These are phyloP conservation scores for Alternaria postmessia DNA, from an alignment of 2,329 filamentous ascomycete genomes.

Conservation along the genomic window DNA sequence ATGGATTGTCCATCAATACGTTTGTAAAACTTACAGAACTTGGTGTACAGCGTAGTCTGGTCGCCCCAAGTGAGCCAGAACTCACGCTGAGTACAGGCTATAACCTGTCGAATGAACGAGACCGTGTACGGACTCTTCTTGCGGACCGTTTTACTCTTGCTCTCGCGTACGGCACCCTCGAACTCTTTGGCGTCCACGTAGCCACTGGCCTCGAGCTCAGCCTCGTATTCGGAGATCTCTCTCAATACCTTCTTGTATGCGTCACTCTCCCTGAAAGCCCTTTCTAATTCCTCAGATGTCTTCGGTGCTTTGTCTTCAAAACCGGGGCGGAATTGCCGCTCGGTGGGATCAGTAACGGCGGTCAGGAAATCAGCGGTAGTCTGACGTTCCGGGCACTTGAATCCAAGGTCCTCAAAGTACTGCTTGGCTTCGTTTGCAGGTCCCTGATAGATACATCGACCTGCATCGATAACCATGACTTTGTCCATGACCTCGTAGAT, in stretches of 20 bases:
- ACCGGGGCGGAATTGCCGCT: conserved; percentile 69
- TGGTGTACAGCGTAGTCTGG: conserved; percentile 74
- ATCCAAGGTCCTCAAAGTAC: conserved; percentile 73
- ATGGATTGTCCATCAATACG: not conserved
- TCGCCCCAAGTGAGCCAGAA: conserved; percentile 82
- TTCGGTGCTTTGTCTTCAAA: conserved; percentile 71
- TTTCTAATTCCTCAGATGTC: conserved; percentile 72
- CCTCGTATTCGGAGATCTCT: conserved; percentile 70
- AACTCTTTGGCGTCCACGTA: conserved; percentile 71
- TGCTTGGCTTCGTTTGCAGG: conserved; percentile 66
- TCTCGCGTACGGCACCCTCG: conserved; percentile 69
- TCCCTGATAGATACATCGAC: conserved; percentile 73
- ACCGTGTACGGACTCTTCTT: conserved; percentile 80
- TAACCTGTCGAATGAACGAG: conserved; percentile 74
- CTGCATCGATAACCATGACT: conserved; percentile 77
- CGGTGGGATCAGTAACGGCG: conserved; percentile 75
- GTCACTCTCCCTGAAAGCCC: conserved; percentile 70
- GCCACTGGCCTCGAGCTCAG: conserved; percentile 63
- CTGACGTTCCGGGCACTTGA: conserved; percentile 65
- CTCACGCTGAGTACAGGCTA: conserved; percentile 74
- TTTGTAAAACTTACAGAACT: conserved; percentile 58
- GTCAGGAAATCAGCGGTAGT: conserved; percentile 83
- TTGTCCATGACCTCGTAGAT: conserved; percentile 82
- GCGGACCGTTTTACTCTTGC: conserved; percentile 70
- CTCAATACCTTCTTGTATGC: conserved; percentile 67